A percentile compares a stretch with the other conserved stretches of the same genome.
phyloP scores from a whole-genome alignment of 345 rosid species.

The Gossypium ekmanianum region DNA sequence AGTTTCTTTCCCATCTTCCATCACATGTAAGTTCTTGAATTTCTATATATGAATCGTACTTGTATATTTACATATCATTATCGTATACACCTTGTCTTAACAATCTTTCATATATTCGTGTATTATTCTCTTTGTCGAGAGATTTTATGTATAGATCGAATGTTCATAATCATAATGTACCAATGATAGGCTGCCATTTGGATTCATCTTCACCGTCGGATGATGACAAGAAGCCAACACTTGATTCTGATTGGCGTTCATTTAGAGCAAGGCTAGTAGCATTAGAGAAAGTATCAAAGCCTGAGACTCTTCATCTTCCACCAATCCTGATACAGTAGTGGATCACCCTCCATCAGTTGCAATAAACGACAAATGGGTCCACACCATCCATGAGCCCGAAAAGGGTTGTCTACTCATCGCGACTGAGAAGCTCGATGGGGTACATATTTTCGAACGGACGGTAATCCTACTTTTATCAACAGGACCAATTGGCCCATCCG shows the following conservation, averaged over 20 bases:
- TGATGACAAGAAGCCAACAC: slow-evolving; percentile 31
- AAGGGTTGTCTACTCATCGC: slow-evolving; percentile 84
- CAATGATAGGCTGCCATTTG: slow-evolving; percentile 47
- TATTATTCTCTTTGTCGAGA: too few species aligned
- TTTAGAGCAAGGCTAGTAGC: slow-evolving; percentile 79
- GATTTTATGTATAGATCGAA: too few species aligned
- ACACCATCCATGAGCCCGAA: slow-evolving; percentile 67
- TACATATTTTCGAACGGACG: slow-evolving; percentile 77
- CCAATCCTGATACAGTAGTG: slow-evolving; percentile 33
- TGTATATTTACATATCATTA: too few species aligned
- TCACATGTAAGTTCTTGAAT: slow-evolving; percentile 39
- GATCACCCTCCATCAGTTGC: slow-evolving; percentile 31
- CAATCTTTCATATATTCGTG: too few species aligned
- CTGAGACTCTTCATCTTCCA: slow-evolving; percentile 28
- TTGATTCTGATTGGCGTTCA: slow-evolving; percentile 63
- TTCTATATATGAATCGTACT: background rate
- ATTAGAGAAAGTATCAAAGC: slow-evolving; percentile 35
- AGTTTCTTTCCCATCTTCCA: slow-evolving; percentile 33
- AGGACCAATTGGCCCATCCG: slow-evolving; percentile 69
- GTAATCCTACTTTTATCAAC: slow-evolving; percentile 73
- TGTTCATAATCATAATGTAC: slow-evolving; percentile 1
- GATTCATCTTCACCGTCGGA: slow-evolving; percentile 41
- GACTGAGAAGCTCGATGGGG: slow-evolving; percentile 84
- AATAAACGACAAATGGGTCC: slow-evolving; percentile 76
- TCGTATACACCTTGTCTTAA: too few species aligned